Conservation (phyloP, 2,329 filamentous ascomycete species). For the Penicillium sp. region DNA sequence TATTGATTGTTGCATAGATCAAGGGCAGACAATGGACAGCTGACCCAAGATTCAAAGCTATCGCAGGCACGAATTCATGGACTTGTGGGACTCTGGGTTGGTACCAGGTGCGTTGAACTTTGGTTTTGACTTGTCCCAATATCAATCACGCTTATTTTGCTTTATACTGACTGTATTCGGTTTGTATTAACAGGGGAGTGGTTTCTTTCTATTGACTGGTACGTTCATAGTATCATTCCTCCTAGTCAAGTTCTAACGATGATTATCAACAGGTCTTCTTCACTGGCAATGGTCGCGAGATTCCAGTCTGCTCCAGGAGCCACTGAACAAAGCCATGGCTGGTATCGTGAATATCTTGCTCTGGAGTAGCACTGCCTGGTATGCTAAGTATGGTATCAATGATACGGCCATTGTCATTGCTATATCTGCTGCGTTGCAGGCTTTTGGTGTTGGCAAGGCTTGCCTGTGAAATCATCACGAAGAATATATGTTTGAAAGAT, state of each 20-base stretch:
- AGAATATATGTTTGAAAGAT: neutral
- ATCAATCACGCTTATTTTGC: neutral
- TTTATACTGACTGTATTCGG: neutral
- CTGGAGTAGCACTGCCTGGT: constrained; percentile 34
- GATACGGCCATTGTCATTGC: constrained; percentile 24
- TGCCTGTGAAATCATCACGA: neutral
- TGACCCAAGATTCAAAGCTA: constrained; percentile 26
- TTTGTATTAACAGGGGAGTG: constrained; percentile 23
- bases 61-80: constrained; percentile 24
- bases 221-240: neutral
- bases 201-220: constrained; percentile 28
- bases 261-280: constrained; percentile 18
- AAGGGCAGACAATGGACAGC: constrained; percentile 25
- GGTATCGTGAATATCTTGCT: constrained; percentile 28
- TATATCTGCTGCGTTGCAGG: constrained; percentile 27
- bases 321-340: constrained; percentile 32
- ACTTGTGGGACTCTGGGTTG: constrained; percentile 28
- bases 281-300: constrained; percentile 32
- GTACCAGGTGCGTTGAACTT: constrained; percentile 27
- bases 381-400: constrained; percentile 29
- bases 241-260: neutral
- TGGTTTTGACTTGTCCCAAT: neutral
- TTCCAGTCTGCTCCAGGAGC: constrained; percentile 25
- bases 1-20: constrained; percentile 12
- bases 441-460: constrained; percentile 21